Percentiles rank a stretch among this genome's conserved stretches.
Evolutionary conservation across 768 basidiomycete genomes (phyloP).

Genomic region (Leccinum obscurum): DNA sequence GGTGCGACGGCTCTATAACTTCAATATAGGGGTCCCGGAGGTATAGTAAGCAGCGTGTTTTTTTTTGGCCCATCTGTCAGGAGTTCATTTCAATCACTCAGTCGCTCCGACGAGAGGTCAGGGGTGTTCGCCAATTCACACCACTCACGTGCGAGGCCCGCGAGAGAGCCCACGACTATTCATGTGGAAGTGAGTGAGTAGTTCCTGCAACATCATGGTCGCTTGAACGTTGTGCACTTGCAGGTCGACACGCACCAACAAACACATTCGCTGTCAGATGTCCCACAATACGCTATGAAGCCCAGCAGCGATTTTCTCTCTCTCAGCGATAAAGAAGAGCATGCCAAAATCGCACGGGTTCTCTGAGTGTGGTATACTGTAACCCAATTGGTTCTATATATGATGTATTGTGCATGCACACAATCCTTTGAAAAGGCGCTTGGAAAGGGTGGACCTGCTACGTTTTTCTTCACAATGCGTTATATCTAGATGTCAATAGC

Average conservation of each 20-base stretch:
- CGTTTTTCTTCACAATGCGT: not conserved
- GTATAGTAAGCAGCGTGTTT: slow-evolving; percentile 28
- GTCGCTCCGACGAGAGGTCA: slow-evolving; percentile 23
- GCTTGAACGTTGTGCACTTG: slow-evolving; percentile 1
- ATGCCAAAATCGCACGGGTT: slow-evolving; percentile 13
- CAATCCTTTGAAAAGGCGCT: not conserved
- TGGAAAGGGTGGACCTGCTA: not conserved
- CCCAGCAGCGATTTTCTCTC: slow-evolving; percentile 25
- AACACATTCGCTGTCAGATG: slow-evolving; percentile 26
- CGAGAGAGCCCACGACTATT: slow-evolving; percentile 23
- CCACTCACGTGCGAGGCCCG: slow-evolving; percentile 17
- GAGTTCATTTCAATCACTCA: slow-evolving; percentile 6
- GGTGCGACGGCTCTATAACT: slow-evolving; percentile 59
- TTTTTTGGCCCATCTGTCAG: not conserved
- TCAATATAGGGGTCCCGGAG: slow-evolving; percentile 30
- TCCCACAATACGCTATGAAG: slow-evolving; percentile 25
- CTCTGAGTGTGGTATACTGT: slow-evolving; percentile 8
- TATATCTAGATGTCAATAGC: slow-evolving; percentile 8
- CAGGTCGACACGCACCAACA: slow-evolving; percentile 34
- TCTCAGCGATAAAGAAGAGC: slow-evolving; percentile 23
- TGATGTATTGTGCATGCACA: not conserved
- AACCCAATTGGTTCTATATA: not conserved
- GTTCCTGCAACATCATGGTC: not conserved
- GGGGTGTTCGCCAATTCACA: slow-evolving; percentile 18
- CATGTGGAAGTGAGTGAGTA: slow-evolving; percentile 36